Conservation (phyloP, 2,329 filamentous ascomycete species). For the Aspergillus versicolor region DNA sequence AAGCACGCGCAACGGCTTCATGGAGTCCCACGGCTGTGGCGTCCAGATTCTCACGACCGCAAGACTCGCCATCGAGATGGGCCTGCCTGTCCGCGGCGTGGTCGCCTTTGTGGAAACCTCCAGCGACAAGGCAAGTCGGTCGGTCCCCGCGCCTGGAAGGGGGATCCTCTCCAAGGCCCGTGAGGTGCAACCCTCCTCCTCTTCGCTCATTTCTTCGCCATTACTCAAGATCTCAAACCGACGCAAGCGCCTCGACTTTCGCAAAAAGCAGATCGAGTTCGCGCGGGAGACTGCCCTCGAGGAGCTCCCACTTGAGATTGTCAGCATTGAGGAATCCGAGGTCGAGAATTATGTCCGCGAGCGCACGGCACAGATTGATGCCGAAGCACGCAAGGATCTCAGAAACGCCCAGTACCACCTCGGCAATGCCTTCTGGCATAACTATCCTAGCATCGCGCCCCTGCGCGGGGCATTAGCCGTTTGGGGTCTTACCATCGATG, state of each 20-base stretch:
- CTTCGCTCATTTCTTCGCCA: constrained; percentile 76
- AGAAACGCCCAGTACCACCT: constrained; percentile 82
- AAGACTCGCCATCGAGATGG: constrained; percentile 94
- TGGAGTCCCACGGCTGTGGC: constrained; percentile 99
- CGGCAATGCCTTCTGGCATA: constrained; percentile 99
- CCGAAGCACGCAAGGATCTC: constrained; percentile 83
- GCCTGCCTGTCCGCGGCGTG: constrained; percentile 94
- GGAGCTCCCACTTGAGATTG: constrained; percentile 87
- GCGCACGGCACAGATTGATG: constrained; percentile 81
- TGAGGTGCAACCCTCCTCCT: constrained; percentile 59
- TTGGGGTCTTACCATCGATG: constrained; percentile 96
- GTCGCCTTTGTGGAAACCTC: constrained; percentile 91
- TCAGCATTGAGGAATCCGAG: constrained; percentile 76
- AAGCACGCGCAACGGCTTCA: constrained; percentile 95
- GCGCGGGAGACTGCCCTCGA: constrained; percentile 95
- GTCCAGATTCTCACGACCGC: constrained; percentile 98
- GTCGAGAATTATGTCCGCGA: constrained; percentile 82
- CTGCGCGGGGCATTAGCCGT: constrained; percentile 93
- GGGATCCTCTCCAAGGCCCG: constrained; percentile 95
- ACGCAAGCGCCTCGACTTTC: constrained; percentile 87
- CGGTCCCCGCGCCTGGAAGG: constrained; percentile 92
- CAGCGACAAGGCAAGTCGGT: constrained; percentile 98
- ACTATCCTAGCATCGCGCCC: constrained; percentile 87
- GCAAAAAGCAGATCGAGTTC: constrained; percentile 89
- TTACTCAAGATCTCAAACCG: constrained; percentile 97